A percentile compares a stretch with the other conserved stretches of the same genome.
Conservation (phyloP, 768 basidiomycete genomes). For the Tylopilus balloui region DNA sequence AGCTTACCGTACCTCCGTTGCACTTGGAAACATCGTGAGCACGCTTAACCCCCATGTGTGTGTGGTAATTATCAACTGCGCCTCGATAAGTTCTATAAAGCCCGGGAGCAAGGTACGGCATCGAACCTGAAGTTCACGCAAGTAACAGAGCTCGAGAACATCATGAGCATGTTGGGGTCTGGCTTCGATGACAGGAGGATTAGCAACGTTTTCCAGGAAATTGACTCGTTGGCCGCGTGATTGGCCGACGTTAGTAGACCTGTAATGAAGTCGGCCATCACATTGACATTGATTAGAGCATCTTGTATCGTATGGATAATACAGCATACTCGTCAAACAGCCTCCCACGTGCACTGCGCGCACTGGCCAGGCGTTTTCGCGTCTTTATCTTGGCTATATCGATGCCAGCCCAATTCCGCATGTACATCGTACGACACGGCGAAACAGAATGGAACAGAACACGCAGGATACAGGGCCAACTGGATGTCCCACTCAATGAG, state of each 20-base stretch:
- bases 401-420: conserved; percentile 35
- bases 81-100: conserved; percentile 43
- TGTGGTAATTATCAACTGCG: neutral
- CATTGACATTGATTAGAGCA: too few relatives aligned
- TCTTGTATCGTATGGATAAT: too few relatives aligned
- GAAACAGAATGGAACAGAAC: conserved; percentile 68
- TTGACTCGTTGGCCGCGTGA: conserved; percentile 36
- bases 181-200: conserved; percentile 60
- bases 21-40: conserved; percentile 68
- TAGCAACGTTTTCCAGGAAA: conserved; percentile 45
- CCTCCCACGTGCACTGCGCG: neutral
- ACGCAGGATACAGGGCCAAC: conserved; percentile 70
- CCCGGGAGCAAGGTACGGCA: conserved; percentile 35
- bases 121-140: conserved; percentile 37
- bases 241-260: neutral
- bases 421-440: conserved; percentile 74
- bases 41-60: neutral
- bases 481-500: conserved; percentile 64
- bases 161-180: conserved; percentile 37
- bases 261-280: neutral
- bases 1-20: conserved; percentile 65
- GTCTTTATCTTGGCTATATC: neutral
- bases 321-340: neutral
- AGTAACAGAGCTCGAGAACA: conserved; percentile 37
- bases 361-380: neutral